Conservation (phyloP, 2,329 filamentous ascomycete species). For the Ophiostoma australiae region DNA sequence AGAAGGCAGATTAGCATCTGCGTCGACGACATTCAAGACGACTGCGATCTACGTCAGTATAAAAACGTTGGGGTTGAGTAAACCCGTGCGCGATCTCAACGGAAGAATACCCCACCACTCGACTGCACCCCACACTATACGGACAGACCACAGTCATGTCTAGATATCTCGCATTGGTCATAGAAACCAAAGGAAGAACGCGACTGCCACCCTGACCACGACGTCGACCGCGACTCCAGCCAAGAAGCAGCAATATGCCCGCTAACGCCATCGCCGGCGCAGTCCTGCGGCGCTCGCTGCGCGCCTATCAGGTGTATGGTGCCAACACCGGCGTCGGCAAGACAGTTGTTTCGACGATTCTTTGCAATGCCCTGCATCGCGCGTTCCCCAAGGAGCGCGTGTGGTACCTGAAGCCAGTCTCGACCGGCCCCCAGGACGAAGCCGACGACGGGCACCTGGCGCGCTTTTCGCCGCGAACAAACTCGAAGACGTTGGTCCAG, state of each 20-base stretch:
- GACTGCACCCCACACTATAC: background rate
- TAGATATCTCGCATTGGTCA: background rate
- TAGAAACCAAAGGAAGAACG: background rate
- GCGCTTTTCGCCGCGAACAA: slow-evolving; percentile 20
- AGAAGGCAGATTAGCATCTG: background rate
- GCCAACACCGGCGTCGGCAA: slow-evolving; percentile 84
- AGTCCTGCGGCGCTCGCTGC: slow-evolving; percentile 63
- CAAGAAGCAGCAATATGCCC: slow-evolving; percentile 13
- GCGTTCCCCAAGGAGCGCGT: slow-evolving; percentile 40
- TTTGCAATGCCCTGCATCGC: slow-evolving; percentile 56
- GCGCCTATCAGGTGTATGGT: slow-evolving; percentile 71
- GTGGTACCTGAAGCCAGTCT: slow-evolving; percentile 72
- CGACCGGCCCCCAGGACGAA: slow-evolving; percentile 61
- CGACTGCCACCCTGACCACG: too few relatives aligned
- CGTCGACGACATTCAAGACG: background rate
- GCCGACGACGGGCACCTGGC: slow-evolving; percentile 19
- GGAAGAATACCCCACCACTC: slow-evolving; percentile 1
- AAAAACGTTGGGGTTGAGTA: slow-evolving; percentile 16
- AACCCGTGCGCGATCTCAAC: slow-evolving; percentile 2
- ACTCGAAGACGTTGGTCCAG: slow-evolving; percentile 49
- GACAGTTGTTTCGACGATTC: slow-evolving; percentile 69
- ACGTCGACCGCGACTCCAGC: background rate
- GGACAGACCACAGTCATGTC: background rate
- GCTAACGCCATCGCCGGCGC: slow-evolving; percentile 30
- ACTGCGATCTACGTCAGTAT: background rate